A percentile compares a stretch with the other conserved stretches of the same genome.
These are phyloP conservation scores for Penicillium sp. DNA, from an alignment of 2,329 filamentous ascomycete species.

Conservation along the genomic window DNA sequence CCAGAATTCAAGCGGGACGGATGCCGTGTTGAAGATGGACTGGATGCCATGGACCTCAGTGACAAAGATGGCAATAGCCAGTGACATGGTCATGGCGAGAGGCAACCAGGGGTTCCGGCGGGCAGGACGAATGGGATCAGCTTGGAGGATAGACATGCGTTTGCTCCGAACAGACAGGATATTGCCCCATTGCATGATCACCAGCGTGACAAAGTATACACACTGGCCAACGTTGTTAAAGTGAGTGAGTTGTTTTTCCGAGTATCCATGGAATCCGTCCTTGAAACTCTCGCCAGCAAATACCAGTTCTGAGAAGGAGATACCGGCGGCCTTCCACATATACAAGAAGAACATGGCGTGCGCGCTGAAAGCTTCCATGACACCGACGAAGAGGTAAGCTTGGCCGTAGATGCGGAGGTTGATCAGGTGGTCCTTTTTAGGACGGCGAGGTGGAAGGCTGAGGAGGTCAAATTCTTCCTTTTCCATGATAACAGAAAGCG, in stretches of 20 bases:
- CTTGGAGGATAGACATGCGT: conserved; percentile 49
- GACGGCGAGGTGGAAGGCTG: conserved; percentile 48
- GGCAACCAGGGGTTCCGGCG: conserved; percentile 50
- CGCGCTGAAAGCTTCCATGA: conserved; percentile 48
- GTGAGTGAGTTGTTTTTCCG: conserved; percentile 40
- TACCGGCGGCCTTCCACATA: conserved; percentile 46
- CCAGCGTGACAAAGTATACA: conserved; percentile 53
- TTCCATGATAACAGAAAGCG: conserved; percentile 52
- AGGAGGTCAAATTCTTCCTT: conserved; percentile 53
- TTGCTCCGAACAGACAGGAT: conserved; percentile 51
- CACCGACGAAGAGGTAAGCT: conserved; percentile 50
- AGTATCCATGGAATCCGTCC: conserved; percentile 49
- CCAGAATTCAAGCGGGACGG: conserved; percentile 51
- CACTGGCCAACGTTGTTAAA: conserved; percentile 50
- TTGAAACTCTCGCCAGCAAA: conserved; percentile 49
- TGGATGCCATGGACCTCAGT: conserved; percentile 51
- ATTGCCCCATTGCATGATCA: conserved; percentile 53
- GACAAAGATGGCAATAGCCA: conserved; percentile 52
- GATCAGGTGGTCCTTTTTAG: conserved; percentile 50
- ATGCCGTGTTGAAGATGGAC: conserved; percentile 46
- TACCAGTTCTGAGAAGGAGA: conserved; percentile 47
- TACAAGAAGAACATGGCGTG: conserved; percentile 54
- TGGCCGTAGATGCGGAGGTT: conserved; percentile 50
- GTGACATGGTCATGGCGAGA: conserved; percentile 44
- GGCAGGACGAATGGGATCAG: conserved; percentile 46